Evolutionary conservation across 352 stramenopile genomes (phyloP).

Genomic region (Phytophthora chlamydospora): DNA sequence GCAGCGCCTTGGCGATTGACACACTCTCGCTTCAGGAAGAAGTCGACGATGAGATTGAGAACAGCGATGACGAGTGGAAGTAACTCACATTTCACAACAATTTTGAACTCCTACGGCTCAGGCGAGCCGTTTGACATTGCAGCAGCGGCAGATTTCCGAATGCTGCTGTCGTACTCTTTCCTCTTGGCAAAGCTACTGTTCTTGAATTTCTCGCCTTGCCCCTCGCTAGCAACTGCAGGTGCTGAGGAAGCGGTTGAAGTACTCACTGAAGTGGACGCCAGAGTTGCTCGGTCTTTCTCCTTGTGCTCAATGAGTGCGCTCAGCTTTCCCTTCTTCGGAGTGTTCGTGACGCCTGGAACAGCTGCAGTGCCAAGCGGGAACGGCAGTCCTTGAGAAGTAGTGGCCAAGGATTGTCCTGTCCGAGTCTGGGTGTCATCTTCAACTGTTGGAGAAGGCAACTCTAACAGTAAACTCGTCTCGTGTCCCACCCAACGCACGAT

Average conservation of each 20-base stretch:
- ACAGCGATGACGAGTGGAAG: constrained; percentile 61
- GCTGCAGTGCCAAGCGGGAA: constrained; percentile 25
- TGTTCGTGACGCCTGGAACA: constrained; percentile 45
- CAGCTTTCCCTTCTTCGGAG: constrained; percentile 62
- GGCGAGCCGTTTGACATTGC: constrained; percentile 16
- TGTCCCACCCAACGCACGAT: constrained; percentile 84
- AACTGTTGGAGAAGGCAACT: constrained; percentile 49
- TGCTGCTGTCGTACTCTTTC: constrained; percentile 73
- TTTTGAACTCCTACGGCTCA: constrained; percentile 33
- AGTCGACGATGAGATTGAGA: constrained; percentile 77
- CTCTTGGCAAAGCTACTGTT: constrained; percentile 74
- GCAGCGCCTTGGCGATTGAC: constrained; percentile 16
- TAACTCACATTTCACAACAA: constrained; percentile 33
- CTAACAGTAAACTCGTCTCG: constrained; percentile 81
- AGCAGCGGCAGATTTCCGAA: constrained; percentile 45
- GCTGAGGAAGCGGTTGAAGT: constrained; percentile 9
- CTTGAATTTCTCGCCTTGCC: constrained; percentile 57
- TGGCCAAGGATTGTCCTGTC: constrained; percentile 22
- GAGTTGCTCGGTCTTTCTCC: constrained; percentile 43
- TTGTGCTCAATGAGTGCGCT: constrained; percentile 64
- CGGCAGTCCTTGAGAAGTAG: constrained; percentile 21
- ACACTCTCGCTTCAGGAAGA: constrained; percentile 26
- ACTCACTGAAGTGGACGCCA: constrained; percentile 6
- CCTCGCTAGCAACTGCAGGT: constrained; percentile 3
- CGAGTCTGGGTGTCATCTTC: constrained; percentile 56